Evolutionary conservation across 805 yeast genomes (phyloP).

Genomic region (Zygotorulaspora danielsina): DNA sequence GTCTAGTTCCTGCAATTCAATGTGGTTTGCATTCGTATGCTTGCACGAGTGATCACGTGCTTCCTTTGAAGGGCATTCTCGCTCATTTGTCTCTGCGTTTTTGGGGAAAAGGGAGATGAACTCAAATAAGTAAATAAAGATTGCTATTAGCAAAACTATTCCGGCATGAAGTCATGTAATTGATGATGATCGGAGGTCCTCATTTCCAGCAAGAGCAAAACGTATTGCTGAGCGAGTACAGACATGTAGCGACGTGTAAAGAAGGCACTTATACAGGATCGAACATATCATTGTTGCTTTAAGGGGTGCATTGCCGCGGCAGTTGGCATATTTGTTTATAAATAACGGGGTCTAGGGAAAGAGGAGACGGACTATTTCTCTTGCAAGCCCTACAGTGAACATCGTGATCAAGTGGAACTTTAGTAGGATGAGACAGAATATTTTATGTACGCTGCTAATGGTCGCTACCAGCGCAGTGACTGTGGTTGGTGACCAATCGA

Average conservation of each 20-base stretch:
- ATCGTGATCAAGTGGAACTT: too few relatives aligned
- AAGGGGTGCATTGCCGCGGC: background rate
- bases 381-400: too few relatives aligned
- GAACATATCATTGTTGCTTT: background rate
- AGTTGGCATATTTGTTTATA: background rate
- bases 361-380: too few relatives aligned
- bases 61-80: too few relatives aligned
- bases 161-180: background rate
- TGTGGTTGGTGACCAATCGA: slow-evolving; percentile 9
- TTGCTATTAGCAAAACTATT: slow-evolving; percentile 1
- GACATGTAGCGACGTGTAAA: too few relatives aligned
- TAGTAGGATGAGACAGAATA: slow-evolving; percentile 1
- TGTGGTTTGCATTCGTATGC: background rate
- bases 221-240: too few relatives aligned
- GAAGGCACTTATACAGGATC: background rate
- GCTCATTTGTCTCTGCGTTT: too few relatives aligned
- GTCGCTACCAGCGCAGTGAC: slow-evolving; percentile 7
- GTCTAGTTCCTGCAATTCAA: background rate
- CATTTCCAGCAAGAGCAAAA: background rate
- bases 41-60: background rate
- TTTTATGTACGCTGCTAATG: slow-evolving; percentile 2
- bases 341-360: background rate
- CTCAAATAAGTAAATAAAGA: background rate
- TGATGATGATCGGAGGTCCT: background rate
- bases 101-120: background rate